Percentiles rank a stretch among this genome's conserved stretches.
Conservation (phyloP, 306 rosid genomes). For the Cucumis hystrix region DNA sequence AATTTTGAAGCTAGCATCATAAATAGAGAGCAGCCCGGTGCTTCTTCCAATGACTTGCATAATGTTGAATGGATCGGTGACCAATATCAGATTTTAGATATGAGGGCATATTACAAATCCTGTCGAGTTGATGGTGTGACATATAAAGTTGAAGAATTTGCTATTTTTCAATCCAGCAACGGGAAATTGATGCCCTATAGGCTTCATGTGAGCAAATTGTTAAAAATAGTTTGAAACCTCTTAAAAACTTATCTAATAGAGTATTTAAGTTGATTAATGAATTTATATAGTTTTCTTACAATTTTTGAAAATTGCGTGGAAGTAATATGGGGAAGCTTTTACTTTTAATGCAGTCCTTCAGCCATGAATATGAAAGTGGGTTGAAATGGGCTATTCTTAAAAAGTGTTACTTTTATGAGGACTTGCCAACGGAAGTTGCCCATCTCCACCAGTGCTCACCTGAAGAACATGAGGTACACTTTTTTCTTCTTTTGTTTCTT, state of each 20-base stretch:
- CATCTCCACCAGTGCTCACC: conserved; percentile 49
- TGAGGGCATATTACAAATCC: conserved; percentile 43
- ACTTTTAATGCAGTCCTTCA: conserved; percentile 62
- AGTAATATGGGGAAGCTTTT: conserved; percentile 9
- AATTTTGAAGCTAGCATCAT: conserved; percentile 32
- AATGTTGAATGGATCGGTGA: conserved; percentile 70
- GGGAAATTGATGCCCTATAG: conserved; percentile 60
- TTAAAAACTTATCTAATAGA: not conserved
- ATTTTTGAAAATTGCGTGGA: not conserved
- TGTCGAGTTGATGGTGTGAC: conserved; percentile 56
- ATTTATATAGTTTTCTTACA: conserved; percentile 9
- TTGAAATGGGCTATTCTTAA: conserved; percentile 53
- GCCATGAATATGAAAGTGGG: conserved; percentile 70
- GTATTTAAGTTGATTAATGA: not conserved
- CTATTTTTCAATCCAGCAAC: conserved; percentile 38
- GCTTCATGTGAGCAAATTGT: conserved; percentile 63
- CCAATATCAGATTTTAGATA: conserved; percentile 25
- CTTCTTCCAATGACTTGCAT: conserved; percentile 33
- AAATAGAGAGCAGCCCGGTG: conserved; percentile 21
- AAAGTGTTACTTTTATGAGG: conserved; percentile 69
- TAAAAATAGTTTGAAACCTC: conserved; percentile 3
- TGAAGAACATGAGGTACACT: conserved; percentile 79
- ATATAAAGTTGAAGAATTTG: conserved; percentile 58
- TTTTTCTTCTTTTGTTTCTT: not conserved
- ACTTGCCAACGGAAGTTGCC: conserved; percentile 65